Base-by-base conservation (phyloP, 202 grass and related monocot species). In the Setaria viridis region DNA sequence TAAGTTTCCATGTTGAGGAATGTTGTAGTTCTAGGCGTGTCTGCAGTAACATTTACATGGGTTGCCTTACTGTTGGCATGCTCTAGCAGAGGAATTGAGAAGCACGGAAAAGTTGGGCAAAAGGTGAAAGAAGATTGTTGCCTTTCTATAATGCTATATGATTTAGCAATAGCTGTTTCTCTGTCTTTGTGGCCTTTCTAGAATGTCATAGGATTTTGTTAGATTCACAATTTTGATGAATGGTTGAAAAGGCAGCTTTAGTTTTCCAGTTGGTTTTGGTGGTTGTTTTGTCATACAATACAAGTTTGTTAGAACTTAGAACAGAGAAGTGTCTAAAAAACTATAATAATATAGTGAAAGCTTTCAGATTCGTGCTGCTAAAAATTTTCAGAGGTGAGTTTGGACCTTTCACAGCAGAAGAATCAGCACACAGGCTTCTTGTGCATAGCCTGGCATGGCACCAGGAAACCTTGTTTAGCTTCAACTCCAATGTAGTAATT, bases 391-490 rank as follows among this genome's bases (percentile, higher is more conserved):
- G 37, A 67, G 33, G 39, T 53, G 25, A 83, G 11, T 42, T 19
- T 51, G 39, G 12, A 72, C 76, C 32, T 41, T 77, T 70, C 33
- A n/a, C 58, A 59, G 46, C 42, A 78, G 62, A 81, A 25, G 25
- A 25, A 25, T 25, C 25, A 25, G 25, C 25, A 25, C 25, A 25
- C 25, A 25, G 25, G 25, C 25, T 25, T 25, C 25, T 25, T 25
- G 25, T 25, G 25, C 25, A 25, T 25, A 25, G 25, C 25, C 25
- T 25, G 25, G 25, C 25, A 25, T 25, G 12, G 51, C 62, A 67
- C 2, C 16, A 76, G n/a, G 77, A 80, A 42, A 9, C 14, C 16
- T 46, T 66, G 3, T 80, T 64, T 43, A 76, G 21, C 10, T 69
- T 82, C 25, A 62, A 62, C 8, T 29, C 50, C 59, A 50, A 20